Base-by-base conservation (phyloP, 176 grass and related monocot species). In the Raddia guianensis region DNA sequence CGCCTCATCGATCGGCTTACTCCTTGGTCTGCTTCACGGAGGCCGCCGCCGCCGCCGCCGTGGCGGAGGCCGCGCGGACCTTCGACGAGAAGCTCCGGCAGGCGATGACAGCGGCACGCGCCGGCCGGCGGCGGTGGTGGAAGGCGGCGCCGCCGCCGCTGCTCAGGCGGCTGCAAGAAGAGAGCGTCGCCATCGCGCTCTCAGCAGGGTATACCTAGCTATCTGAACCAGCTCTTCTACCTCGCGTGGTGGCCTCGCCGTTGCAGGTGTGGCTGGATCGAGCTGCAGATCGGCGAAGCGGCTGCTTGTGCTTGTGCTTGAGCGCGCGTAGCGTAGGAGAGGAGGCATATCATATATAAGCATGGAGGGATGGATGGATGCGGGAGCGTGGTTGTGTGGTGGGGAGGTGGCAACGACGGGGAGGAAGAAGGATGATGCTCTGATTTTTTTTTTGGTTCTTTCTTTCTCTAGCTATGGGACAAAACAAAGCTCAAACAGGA, bases 131-230 rank as follows among this genome's bases (percentile, higher is more conserved):
- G 19, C 20, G 77, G n/a, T 56, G 63, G 13, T 63, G 77, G 66
- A 85, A 15, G 3, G 79, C 49, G 70, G 82, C n/a, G 76, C 57
- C 58, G 76, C 48, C 71, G 65, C 59, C n/a, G 61, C 65, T 44
- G 82, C 77, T 82, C 82, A 89, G 72, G 15, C 66, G 72, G 77
- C 66, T 85, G 78, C 87, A 89, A 18, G 83, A 89, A 63, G 87
- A 72, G 44, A 89, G 72, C 8, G 87, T 89, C 57, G 78, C 78
- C 78, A 89, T 85, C 21, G 77, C 66, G 27, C 27, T 27, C 27
- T 27, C 27, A 27, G 27, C 27, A 27, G 27, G 27, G 27, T 60
- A 15, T 52, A 5, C 14, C 11, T 52, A 57, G 8, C 16, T 5
- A 52, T 15, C 14, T 5, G 27, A 59, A 10, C 9, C 0, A 7